A percentile compares a stretch with the other conserved stretches of the same genome.
phyloP scores from a whole-genome alignment of 2,329 filamentous ascomycete species.

The Erysiphe pulchra region DNA sequence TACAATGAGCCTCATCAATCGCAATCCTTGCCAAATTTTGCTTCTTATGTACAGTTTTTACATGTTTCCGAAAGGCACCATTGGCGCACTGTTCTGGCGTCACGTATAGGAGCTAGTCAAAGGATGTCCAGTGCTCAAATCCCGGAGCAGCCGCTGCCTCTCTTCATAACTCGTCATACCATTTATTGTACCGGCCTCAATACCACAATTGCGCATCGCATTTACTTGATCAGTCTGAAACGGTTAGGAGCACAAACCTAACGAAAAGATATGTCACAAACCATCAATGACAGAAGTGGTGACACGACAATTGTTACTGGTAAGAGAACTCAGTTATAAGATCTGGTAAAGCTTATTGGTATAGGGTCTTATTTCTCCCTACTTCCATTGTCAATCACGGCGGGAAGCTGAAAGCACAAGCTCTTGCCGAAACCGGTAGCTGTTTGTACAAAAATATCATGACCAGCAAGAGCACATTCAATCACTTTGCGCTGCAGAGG shows the following conservation, averaged over 20 bases:
- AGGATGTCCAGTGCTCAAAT: constrained; percentile 73
- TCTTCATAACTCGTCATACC: constrained; percentile 45
- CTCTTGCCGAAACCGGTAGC: constrained; percentile 83
- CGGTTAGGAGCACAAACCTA: neutral
- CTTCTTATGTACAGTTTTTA: constrained; percentile 52
- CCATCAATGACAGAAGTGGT: too few relatives aligned
- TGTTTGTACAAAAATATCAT: constrained; percentile 86
- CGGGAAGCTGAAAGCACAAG: constrained; percentile 76
- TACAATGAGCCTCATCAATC: constrained; percentile 88
- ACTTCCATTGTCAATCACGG: constrained; percentile 70
- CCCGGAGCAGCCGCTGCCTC: constrained; percentile 43
- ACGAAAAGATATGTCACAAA: neutral
- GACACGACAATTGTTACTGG: constrained; percentile 38
- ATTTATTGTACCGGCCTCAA: constrained; percentile 69
- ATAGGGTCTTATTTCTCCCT: constrained; percentile 1
- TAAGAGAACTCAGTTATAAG: constrained; percentile 35
- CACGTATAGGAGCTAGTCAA: constrained; percentile 68
- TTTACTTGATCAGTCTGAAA: constrained; percentile 72
- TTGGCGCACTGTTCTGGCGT: constrained; percentile 72
- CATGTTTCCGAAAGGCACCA: constrained; percentile 47
- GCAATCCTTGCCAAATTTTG: constrained; percentile 68
- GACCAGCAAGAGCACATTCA: constrained; percentile 47
- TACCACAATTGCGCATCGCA: constrained; percentile 44
- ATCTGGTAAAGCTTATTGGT: too few relatives aligned
- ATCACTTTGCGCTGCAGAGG: constrained; percentile 78